phyloP scores from a whole-genome alignment of 73 alveolate species.

The Symbiodinium natans region DNA sequence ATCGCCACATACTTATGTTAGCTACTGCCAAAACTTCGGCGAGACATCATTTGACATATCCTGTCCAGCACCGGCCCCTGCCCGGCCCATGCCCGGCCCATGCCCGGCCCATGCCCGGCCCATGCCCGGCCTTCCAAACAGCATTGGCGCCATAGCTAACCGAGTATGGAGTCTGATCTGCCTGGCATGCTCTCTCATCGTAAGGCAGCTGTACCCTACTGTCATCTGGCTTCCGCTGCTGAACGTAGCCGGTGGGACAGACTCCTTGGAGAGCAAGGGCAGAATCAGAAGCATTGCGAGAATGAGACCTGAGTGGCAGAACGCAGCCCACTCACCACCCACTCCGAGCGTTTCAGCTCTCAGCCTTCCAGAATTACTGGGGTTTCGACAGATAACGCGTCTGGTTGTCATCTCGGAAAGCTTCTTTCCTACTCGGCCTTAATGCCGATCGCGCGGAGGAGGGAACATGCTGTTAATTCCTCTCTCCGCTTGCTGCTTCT shows the following conservation, averaged over 20 bases:
- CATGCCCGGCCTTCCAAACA: conserved; percentile 56
- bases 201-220: neutral
- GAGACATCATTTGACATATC: too few species aligned
- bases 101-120: neutral
- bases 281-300: conserved; percentile 74
- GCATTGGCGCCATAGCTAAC: conserved; percentile 59
- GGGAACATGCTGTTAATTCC: too few species aligned
- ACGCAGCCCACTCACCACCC: too few species aligned
- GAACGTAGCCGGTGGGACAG: neutral
- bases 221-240: neutral
- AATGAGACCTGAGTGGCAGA: conserved; percentile 23
- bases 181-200: neutral
- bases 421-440: conserved; percentile 87
- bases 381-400: conserved; percentile 94
- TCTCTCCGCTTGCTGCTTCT: too few species aligned
- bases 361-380: neutral
- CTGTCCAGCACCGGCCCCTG: neutral
- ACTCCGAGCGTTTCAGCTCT: neutral
- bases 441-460: too few species aligned
- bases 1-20: too few species aligned
- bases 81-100: neutral
- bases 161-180: conserved; percentile 70
- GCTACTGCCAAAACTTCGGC: too few species aligned
- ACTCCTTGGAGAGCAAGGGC: conserved; percentile 76
- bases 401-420: conserved; percentile 95